Percentiles rank a stretch among this genome's conserved stretches.
These are phyloP conservation scores for Ploettnerulaceae sp. DNA, from an alignment of 2,329 filamentous ascomycete genomes.

Conservation along the genomic window DNA sequence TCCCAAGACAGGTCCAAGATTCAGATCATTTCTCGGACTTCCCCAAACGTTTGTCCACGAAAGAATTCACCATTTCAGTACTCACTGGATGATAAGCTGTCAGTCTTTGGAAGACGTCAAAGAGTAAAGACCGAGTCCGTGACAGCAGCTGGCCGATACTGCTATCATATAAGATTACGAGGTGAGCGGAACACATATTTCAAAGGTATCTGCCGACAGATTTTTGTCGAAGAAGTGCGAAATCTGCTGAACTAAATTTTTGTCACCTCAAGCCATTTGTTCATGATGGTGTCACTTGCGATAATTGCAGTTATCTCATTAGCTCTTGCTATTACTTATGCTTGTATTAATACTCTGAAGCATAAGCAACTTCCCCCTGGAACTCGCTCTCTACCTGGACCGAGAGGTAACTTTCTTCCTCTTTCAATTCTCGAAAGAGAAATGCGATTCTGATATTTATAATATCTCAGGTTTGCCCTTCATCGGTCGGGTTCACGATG, in stretches of 20 bases:
- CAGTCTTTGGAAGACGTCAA: too few species aligned
- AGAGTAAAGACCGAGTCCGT: too few species aligned
- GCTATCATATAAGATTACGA: too few species aligned
- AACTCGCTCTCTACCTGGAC: slow-evolving; percentile 19
- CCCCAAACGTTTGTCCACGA: slow-evolving; percentile 3
- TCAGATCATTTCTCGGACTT: neutral
- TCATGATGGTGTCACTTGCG: slow-evolving; percentile 10
- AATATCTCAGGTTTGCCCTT: slow-evolving; percentile 38
- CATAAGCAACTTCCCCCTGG: slow-evolving; percentile 19
- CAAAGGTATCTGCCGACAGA: too few species aligned
- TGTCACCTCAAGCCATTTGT: neutral
- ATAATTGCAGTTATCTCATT: slow-evolving; percentile 5
- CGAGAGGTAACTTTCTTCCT: slow-evolving; percentile 13
- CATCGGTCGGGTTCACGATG: slow-evolving; percentile 43
- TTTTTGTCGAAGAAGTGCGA: neutral
- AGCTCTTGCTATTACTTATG: slow-evolving; percentile 10
- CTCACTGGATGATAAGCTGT: too few species aligned
- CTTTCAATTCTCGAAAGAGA: neutral
- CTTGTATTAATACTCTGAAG: slow-evolving; percentile 3
- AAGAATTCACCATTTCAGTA: neutral
- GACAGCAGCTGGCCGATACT: too few species aligned
- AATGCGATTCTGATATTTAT: slow-evolving; percentile 2
- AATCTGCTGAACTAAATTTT: neutral
- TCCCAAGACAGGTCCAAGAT: too few species aligned
- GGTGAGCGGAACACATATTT: too few species aligned